Evolutionary conservation across 179 eudicot genomes (phyloP), one percentile per base, ranked within the genome.

Genomic region (Sideroxylon spinosum): DNA sequence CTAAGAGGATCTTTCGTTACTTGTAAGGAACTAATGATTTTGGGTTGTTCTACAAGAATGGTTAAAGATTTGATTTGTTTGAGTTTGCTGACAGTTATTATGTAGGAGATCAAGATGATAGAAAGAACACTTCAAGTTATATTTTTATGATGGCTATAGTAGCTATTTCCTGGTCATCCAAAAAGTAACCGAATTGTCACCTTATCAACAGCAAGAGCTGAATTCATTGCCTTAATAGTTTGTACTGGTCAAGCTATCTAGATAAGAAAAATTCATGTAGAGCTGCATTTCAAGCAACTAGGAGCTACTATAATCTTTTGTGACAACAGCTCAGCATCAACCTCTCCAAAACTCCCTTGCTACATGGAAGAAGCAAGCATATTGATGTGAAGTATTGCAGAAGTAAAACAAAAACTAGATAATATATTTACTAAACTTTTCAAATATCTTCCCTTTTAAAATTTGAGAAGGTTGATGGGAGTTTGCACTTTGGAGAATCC

Each of bases 401-500:
- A 57, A 57, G 61, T 57, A 20, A 57, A 57, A n/a, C 1, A 57
- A 37, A 4, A 37, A 1, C 44, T 37, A 37, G 4, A 4, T 37
- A 6, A 37, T 1, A 37, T 37, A 37, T 37, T 37, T 37, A 37
- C 44, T 37, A 37, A 37, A 37, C 44, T 6, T 37, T 6, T 37
- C 5, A 37, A 37, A 37, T 37, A 1, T 37, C 44, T 37, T 37
- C 44, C 44, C 3, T 3, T 37, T 37, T 3, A 37, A 9, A 57
- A 57, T 57, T 13, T 57, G 20, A 57, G 20, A 57, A 57, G 61
- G 19, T 57, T 57, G 61, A 12, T 57, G 61, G 61, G 61, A 14
- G n/a, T 57, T 57, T 57, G 61, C 61, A 57, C 61, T 57, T 57
- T 57, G 61, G 61, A 16, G 20, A 57, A 56, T 56, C 60, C 60